Conservation (phyloP, 257 asterid genomes). For the Ilex aquifolium region DNA sequence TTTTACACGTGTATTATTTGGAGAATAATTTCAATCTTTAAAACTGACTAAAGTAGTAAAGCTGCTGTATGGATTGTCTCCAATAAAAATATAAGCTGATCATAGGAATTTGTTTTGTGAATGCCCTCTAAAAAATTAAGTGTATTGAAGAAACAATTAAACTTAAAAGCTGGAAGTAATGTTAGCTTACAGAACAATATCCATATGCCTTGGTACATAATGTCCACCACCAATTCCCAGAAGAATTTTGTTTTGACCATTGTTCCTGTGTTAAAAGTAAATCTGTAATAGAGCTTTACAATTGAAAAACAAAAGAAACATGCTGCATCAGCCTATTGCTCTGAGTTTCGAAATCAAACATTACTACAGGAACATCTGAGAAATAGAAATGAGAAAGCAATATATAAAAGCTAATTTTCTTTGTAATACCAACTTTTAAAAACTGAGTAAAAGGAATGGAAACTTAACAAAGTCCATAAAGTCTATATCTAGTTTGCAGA, state of each 20-base stretch:
- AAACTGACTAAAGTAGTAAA: not conserved
- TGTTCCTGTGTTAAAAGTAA: not conserved
- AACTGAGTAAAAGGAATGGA: not conserved
- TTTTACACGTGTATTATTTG: not conserved
- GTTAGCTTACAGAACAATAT: slow-evolving; percentile 60
- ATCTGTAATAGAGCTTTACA: not conserved
- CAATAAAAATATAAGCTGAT: no score
- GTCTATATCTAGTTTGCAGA: not conserved
- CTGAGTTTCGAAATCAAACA: not conserved
- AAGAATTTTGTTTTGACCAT: slow-evolving; percentile 60
- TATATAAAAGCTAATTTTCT: no score
- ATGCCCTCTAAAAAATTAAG: not conserved
- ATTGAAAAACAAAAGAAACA: not conserved
- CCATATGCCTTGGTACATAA: slow-evolving; percentile 95
- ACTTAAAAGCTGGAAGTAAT: not conserved
- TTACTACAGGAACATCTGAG: not conserved
- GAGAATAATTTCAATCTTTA: no score
- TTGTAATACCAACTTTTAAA: no score
- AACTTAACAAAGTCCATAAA: not conserved
- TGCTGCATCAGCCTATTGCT: not conserved
- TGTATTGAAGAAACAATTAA: not conserved
- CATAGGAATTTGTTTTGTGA: no score
- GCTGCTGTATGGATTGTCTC: not conserved
- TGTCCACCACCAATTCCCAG: slow-evolving; percentile 99
- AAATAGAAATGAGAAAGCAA: not conserved